These are phyloP conservation scores for Paralagenidium karlingii DNA, from an alignment of 352 stramenopile species.

Conservation along the genomic window DNA sequence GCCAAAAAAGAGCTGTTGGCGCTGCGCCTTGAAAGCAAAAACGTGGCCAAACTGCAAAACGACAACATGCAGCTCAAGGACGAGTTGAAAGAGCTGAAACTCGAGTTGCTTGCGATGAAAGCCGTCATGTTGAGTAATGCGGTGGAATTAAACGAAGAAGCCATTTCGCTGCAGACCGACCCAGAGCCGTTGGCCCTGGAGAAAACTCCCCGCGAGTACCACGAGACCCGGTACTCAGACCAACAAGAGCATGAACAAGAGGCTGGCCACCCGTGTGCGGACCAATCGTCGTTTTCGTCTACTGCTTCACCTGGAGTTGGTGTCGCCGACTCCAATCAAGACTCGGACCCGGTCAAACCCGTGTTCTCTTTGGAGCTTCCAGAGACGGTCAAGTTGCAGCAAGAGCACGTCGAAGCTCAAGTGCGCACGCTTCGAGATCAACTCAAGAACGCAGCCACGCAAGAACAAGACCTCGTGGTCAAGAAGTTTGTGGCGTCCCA, in stretches of 20 bases:
- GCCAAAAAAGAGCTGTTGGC: slow-evolving; percentile 23
- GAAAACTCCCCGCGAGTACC: neutral
- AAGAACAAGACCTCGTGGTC: slow-evolving; percentile 57
- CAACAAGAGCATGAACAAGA: slow-evolving; percentile 4
- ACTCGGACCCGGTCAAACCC: slow-evolving; percentile 29
- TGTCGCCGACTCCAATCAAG: slow-evolving; percentile 16
- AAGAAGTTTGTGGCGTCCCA: slow-evolving; percentile 50
- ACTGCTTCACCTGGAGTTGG: slow-evolving; percentile 3
- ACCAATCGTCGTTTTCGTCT: neutral
- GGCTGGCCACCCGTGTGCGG: slow-evolving; percentile 8
- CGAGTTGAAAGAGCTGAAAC: slow-evolving; percentile 38
- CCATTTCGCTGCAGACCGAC: neutral
- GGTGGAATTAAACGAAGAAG: neutral
- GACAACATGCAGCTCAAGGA: slow-evolving; percentile 64
- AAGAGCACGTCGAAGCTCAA: slow-evolving; percentile 25
- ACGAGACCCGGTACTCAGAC: slow-evolving; percentile 7
- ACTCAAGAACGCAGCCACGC: slow-evolving; percentile 28
- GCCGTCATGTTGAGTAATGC: slow-evolving; percentile 3
- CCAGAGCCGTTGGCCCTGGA: neutral
- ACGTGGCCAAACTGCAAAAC: slow-evolving; percentile 56
- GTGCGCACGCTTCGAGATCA: slow-evolving; percentile 30
- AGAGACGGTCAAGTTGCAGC: too few species aligned
- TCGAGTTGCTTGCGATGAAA: slow-evolving; percentile 38
- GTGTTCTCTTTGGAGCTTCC: slow-evolving; percentile 34
- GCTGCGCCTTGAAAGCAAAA: slow-evolving; percentile 51